Base-by-base conservation (phyloP, 306 rosid species). In the Morella rubra region DNA sequence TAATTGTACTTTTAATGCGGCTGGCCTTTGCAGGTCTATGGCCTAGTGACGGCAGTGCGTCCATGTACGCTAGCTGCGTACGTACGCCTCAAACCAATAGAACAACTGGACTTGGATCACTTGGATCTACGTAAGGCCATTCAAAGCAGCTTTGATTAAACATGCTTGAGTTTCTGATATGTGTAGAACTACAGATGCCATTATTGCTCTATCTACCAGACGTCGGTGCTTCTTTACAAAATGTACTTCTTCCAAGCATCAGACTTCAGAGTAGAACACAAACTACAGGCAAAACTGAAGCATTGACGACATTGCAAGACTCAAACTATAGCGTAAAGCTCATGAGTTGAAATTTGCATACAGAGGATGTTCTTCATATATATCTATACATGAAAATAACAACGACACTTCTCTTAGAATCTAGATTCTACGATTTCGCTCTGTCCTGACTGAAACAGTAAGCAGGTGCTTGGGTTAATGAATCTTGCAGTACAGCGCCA, bases 401-500 rank as follows among this genome's bases (percentile, higher is more conserved):
- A 14, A 51, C 15, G 19, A 16, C 52, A 4, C 61, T 55, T 19
- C 61, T 18, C 5, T 11, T 5, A 65, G 5, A 7, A 16, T 65
- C 50, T 42, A 49, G 15, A 8, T 65, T 65, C 50, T 40, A 65
- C 47, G 15, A 42, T 65, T 16, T 42, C 47, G 18, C 71, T 19
- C 54, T 46, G 5, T 46, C 73, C 42, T 46, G 19, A 46, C 58
- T 56, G 78, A 83, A 83, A 72, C 86, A 83, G 42, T 65, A 44
- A 0, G 59, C 69, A 47, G 86, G 86, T 6, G 86, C 83, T 65
- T 83, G 86, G 19, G 45, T 64, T 32, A 79, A 74, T 20, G 72
- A 71, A 75, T 83, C 83, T 16, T 82, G 81, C 76, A 83, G 77
- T 46, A 75, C 78, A 12, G 81, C 83, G 56, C 83, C 86, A 64